Conservation (phyloP, 2,329 filamentous ascomycete genomes). For the Thelonectria olida region DNA sequence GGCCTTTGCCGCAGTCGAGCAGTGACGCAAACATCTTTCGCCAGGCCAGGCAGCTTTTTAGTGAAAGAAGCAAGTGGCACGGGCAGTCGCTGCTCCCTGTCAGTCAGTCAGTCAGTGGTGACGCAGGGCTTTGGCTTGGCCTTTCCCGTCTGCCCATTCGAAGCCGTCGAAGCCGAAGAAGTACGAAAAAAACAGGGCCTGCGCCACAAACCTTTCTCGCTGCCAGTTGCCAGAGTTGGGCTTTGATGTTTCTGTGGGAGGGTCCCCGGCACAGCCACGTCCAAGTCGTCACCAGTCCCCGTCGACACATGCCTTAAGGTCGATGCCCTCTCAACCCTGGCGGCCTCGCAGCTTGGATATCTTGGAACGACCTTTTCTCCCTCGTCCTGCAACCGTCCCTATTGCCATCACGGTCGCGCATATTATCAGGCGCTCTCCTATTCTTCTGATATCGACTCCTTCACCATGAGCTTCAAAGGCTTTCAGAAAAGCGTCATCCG, state of each 20-base stretch:
- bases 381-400: constrained; percentile 15
- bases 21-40: constrained; percentile 19
- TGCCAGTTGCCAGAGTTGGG: not conserved
- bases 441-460: constrained; percentile 10
- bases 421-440: not conserved
- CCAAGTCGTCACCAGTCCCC: constrained; percentile 44
- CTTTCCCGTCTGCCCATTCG: constrained; percentile 4
- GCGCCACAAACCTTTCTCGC: constrained; percentile 14
- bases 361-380: constrained; percentile 18
- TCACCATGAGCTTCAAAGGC: constrained; percentile 93
- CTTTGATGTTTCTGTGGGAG: not conserved
- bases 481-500: constrained; percentile 89
- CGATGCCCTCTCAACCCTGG: constrained; percentile 39
- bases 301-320: constrained; percentile 34
- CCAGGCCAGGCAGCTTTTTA: not conserved
- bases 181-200: constrained; percentile 16
- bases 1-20: not conserved
- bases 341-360: constrained; percentile 38
- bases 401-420: constrained; percentile 11
- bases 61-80: constrained; percentile 1
- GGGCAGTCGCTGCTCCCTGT: constrained; percentile 3
- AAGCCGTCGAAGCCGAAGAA: constrained; percentile 13
- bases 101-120: too few species aligned
- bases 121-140: constrained; percentile 13
- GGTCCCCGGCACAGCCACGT: constrained; percentile 35